phyloP scores from a whole-genome alignment of 192 early-diverging fungal genomes.

The Coemansia erecta region DNA sequence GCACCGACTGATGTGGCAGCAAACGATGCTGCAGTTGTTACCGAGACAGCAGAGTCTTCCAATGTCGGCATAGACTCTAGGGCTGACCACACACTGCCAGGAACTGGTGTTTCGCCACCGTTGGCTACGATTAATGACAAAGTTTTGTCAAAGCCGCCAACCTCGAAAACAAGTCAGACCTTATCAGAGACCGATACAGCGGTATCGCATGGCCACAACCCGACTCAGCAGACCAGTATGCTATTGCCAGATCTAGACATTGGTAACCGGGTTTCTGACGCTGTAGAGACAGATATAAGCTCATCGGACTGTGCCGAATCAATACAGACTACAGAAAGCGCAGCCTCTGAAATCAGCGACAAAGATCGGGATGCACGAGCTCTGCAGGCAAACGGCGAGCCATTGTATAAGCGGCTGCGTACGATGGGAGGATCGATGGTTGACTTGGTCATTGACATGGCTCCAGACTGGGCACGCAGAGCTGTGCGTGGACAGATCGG shows the following conservation, averaged over 20 bases:
- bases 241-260: conserved; percentile 19
- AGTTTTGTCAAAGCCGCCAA: background rate
- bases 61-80: background rate
- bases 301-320: background rate
- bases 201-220: conserved; percentile 5
- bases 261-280: background rate
- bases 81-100: background rate
- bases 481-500: conserved; percentile 15
- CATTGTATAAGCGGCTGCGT: conserved; percentile 25
- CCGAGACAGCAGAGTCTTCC: background rate
- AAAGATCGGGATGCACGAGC: background rate
- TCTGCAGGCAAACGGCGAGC: background rate
- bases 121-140: background rate
- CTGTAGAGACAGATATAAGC: no score
- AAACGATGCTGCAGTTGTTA: background rate
- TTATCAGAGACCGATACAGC: background rate
- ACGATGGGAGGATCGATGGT: conserved; percentile 17
- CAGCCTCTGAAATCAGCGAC: background rate
- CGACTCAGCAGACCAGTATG: conserved; percentile 8
- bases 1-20: background rate
- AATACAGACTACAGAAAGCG: background rate
- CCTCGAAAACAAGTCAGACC: background rate
- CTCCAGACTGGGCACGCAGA: conserved; percentile 41
- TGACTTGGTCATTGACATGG: conserved; percentile 26
- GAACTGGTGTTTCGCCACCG: background rate